These are phyloP conservation scores for Chlamydomonas sphaeroides DNA, from an alignment of 139 green algal species.

Conservation along the genomic window DNA sequence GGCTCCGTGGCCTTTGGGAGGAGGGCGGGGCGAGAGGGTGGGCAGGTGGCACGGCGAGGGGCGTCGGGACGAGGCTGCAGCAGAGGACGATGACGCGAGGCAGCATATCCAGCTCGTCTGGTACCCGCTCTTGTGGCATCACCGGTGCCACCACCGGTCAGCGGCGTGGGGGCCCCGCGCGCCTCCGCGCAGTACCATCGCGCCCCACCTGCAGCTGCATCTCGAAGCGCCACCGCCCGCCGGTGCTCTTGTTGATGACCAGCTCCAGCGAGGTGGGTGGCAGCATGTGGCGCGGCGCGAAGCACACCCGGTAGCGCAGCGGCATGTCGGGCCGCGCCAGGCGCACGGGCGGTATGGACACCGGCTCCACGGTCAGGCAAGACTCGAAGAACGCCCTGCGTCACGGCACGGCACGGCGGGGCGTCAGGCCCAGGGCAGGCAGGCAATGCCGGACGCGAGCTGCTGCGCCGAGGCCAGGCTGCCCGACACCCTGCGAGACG, in stretches of 20 bases:
- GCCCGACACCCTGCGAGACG: not conserved
- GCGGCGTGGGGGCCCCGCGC: too few species aligned
- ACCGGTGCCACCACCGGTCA: too few species aligned
- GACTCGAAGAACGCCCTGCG: conserved; percentile 31
- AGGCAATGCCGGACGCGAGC: too few species aligned
- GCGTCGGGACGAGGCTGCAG: not conserved
- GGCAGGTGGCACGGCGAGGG: not conserved
- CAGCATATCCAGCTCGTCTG: too few species aligned
- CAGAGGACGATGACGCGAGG: not conserved
- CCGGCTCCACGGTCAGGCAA: conserved; percentile 24
- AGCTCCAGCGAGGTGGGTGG: conserved; percentile 48
- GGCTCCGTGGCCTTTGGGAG: conserved; percentile 60
- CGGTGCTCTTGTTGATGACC: conserved; percentile 65
- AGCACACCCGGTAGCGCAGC: conserved; percentile 42
- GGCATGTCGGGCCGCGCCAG: conserved; percentile 7
- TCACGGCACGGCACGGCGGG: too few species aligned
- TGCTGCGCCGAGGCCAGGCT: not conserved
- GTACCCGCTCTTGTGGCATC: too few species aligned
- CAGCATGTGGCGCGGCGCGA: conserved; percentile 53
- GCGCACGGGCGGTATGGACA: not conserved
- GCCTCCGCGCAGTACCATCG: too few species aligned
- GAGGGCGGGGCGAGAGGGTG: not conserved
- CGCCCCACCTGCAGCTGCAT: conserved; percentile 64
- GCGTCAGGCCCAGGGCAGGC: not conserved
- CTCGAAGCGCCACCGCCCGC: conserved; percentile 72